Evolutionary conservation across 768 basidiomycete genomes (phyloP).

Genomic region (Panus rudis): DNA sequence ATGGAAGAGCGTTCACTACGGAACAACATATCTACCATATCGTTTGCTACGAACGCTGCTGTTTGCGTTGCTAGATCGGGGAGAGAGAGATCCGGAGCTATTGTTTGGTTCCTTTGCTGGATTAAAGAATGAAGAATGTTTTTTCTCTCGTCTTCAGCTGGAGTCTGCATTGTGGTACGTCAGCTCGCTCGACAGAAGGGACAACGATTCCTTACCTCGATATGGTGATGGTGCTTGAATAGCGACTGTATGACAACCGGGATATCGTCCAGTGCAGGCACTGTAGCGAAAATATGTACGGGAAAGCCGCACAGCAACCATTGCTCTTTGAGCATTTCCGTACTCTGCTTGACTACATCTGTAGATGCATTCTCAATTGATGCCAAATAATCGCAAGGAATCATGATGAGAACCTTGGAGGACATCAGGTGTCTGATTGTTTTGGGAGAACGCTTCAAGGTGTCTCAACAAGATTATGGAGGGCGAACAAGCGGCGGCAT

Average conservation of each 20-base stretch:
- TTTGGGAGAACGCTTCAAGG: constrained; percentile 71
- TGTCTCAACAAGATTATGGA: constrained; percentile 79
- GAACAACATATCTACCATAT: constrained; percentile 63
- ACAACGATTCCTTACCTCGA: constrained; percentile 46
- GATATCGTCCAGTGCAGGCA: constrained; percentile 56
- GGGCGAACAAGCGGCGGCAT: constrained; percentile 72
- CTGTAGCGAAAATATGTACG: constrained; percentile 69
- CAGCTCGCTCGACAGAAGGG: background rate
- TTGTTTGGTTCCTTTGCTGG: constrained; percentile 20
- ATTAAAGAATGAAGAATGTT: constrained; percentile 49
- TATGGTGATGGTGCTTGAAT: constrained; percentile 81
- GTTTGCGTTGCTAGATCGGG: constrained; percentile 72
- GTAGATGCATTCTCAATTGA: too few species aligned
- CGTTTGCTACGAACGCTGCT: constrained; percentile 81
- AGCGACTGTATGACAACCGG: constrained; percentile 54
- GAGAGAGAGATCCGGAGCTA: constrained; percentile 80
- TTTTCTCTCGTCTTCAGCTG: constrained; percentile 67
- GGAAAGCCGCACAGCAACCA: constrained; percentile 64
- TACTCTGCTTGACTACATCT: too few species aligned
- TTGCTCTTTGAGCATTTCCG: constrained; percentile 42
- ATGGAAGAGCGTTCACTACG: constrained; percentile 53
- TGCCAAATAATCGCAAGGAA: too few species aligned
- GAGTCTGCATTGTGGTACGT: constrained; percentile 46
- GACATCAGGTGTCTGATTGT: constrained; percentile 38
- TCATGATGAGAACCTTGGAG: background rate